These are phyloP conservation scores for Teunomyces atbi DNA, from an alignment of 805 yeast genomes.

Conservation along the genomic window DNA sequence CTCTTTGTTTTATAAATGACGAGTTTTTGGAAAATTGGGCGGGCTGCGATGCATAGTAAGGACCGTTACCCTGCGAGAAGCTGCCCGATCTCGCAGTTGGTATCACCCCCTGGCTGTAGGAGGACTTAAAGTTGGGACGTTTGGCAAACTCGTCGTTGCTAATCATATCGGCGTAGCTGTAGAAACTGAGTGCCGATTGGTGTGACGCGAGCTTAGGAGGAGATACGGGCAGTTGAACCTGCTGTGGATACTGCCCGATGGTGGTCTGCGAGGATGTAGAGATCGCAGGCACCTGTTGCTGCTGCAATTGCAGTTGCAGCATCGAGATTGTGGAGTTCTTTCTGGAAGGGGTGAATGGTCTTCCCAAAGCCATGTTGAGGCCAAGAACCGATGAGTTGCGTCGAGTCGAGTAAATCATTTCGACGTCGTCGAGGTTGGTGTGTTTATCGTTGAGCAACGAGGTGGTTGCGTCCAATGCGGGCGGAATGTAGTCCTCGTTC, in stretches of 20 bases:
- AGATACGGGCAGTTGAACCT: constrained; percentile 30
- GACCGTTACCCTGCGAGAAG: not conserved
- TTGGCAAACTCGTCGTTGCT: constrained; percentile 63
- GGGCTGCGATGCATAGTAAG: constrained; percentile 1
- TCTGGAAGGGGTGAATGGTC: constrained; percentile 39
- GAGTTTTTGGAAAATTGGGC: constrained; percentile 10
- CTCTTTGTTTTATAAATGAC: constrained; percentile 9
- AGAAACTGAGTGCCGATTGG: constrained; percentile 49
- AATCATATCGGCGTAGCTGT: constrained; percentile 78
- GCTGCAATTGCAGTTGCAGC: constrained; percentile 9
- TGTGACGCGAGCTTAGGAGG: constrained; percentile 39
- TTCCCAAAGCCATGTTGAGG: constrained; percentile 48
- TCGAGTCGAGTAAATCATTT: constrained; percentile 60
- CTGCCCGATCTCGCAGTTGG: constrained; percentile 11
- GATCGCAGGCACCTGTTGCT: constrained; percentile 11
- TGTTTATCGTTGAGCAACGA: constrained; percentile 59
- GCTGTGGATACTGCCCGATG: constrained; percentile 6
- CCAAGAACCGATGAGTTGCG: constrained; percentile 55
- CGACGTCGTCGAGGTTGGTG: constrained; percentile 65
- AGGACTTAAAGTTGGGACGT: constrained; percentile 54
- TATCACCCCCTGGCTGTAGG: constrained; percentile 32
- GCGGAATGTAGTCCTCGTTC: constrained; percentile 70
- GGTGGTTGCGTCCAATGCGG: constrained; percentile 76
- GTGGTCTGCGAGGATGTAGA: no score
- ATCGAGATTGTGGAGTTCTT: constrained; percentile 35